A percentile compares a stretch with the other conserved stretches of the same genome.
These are phyloP conservation scores for Vinca minor DNA, from an alignment of 257 asterid genomes.

Conservation along the genomic window DNA sequence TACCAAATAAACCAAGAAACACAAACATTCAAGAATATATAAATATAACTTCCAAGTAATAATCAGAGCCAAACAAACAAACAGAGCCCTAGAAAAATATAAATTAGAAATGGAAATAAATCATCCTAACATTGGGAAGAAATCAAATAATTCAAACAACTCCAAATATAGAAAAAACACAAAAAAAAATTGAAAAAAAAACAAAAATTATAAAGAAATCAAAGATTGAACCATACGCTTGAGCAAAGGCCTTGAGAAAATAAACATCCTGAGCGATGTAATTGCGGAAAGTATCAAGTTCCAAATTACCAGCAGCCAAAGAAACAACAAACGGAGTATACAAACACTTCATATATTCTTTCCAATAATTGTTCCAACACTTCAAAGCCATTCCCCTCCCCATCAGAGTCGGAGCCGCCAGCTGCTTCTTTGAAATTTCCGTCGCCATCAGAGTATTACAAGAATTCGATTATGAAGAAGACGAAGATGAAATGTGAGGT, in stretches of 20 bases:
- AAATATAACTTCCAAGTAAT: no score
- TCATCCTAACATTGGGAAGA: no score
- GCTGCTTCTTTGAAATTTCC: slow-evolving; percentile 23
- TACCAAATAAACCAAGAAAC: no score
- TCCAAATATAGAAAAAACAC: neutral
- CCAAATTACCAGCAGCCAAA: slow-evolving; percentile 76
- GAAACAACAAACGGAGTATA: slow-evolving; percentile 67
- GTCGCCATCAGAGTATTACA: slow-evolving; percentile 17
- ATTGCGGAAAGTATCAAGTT: slow-evolving; percentile 50
- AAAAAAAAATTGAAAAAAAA: neutral
- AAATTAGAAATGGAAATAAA: no score
- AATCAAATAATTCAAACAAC: neutral
- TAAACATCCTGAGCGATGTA: slow-evolving; percentile 69
- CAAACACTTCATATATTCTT: slow-evolving; percentile 45
- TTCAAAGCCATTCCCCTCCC: slow-evolving; percentile 48
- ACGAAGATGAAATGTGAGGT: neutral
- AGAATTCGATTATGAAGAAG: neutral
- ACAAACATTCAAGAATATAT: no score
- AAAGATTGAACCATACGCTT: slow-evolving; percentile 67
- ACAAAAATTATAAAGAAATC: slow-evolving; percentile 2
- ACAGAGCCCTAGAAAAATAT: no score
- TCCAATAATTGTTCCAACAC: slow-evolving; percentile 56
- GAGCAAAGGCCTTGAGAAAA: slow-evolving; percentile 60
- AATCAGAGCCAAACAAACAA: no score
- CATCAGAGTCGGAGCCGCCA: slow-evolving; percentile 21